Conservation (phyloP, 2,329 filamentous ascomycete genomes). For the Periglandula ipomoeae region DNA sequence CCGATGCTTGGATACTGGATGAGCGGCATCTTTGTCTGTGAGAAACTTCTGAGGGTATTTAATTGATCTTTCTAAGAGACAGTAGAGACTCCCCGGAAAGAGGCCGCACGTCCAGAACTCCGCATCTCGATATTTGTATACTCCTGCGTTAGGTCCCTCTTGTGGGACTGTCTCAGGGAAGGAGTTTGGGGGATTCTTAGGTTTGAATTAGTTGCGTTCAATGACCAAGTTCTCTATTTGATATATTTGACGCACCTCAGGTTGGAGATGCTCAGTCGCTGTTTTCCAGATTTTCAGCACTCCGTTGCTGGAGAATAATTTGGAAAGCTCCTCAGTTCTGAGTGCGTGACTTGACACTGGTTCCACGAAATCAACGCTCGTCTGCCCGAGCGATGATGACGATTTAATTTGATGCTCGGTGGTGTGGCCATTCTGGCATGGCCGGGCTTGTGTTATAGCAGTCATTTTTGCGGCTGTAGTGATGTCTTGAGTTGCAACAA, state of each 20-base stretch:
- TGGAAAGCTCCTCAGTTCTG: not conserved
- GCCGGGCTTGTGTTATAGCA: not conserved
- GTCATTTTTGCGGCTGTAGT: not conserved
- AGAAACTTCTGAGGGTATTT: slow-evolving; percentile 17
- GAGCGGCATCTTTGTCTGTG: not conserved
- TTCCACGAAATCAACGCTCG: too few relatives aligned
- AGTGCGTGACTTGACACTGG: not conserved
- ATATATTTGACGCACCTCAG: slow-evolving; percentile 2
- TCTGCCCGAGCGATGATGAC: too few relatives aligned
- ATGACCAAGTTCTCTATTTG: not conserved
- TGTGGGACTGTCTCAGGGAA: slow-evolving; percentile 26
- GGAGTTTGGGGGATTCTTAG: slow-evolving; percentile 4
- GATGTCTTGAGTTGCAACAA: too few relatives aligned
- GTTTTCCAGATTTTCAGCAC: slow-evolving; percentile 10
- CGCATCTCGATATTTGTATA: slow-evolving; percentile 20
- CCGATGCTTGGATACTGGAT: not conserved
- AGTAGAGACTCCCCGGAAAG: slow-evolving; percentile 28
- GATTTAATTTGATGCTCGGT: not conserved
- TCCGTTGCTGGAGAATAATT: not conserved
- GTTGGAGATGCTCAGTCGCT: slow-evolving; percentile 4
- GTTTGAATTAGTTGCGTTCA: not conserved
- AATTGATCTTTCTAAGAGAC: slow-evolving; percentile 23
- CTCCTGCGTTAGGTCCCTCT: slow-evolving; percentile 15
- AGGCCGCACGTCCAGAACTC: slow-evolving; percentile 35
- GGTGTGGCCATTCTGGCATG: not conserved